Conservation (phyloP, 768 basidiomycete genomes). For the Mycena pura region DNA sequence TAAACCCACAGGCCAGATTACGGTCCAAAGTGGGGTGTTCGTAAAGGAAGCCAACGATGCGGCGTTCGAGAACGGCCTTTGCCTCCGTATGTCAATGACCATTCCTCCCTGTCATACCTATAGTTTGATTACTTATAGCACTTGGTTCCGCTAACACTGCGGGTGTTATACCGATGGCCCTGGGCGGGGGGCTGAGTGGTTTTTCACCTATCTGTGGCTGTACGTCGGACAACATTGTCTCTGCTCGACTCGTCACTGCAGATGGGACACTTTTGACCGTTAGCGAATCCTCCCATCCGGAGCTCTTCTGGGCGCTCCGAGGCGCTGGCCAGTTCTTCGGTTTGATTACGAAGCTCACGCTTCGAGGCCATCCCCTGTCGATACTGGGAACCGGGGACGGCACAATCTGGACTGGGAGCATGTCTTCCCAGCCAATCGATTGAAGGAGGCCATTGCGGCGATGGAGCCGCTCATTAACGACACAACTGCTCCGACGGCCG, state of each 20-base stretch:
- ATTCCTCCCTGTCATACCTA: not conserved
- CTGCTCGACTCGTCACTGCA: not conserved
- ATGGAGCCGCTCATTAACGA: not conserved
- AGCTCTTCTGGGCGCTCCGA: not conserved
- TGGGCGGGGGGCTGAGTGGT: not conserved
- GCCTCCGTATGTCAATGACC: not conserved
- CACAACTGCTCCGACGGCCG: not conserved
- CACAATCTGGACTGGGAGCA: no score
- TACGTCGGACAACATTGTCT: constrained; percentile 3
- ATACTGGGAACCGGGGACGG: not conserved
- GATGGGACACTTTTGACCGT: not conserved
- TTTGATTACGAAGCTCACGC: not conserved
- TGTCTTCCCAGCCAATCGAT: not conserved
- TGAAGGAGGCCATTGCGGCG: not conserved
- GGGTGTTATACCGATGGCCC: not conserved
- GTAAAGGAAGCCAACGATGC: not conserved
- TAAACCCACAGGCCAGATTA: not conserved
- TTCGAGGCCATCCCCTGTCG: not conserved
- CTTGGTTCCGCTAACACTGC: not conserved
- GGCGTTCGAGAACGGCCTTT: not conserved
- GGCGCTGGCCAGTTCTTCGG: not conserved
- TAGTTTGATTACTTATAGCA: not conserved
- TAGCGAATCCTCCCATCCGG: not conserved
- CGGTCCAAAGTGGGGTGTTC: not conserved
- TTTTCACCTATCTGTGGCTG: not conserved